Evolutionary conservation across 2,329 filamentous ascomycete species (phyloP).

Genomic region (Sarocladium brachiariae): DNA sequence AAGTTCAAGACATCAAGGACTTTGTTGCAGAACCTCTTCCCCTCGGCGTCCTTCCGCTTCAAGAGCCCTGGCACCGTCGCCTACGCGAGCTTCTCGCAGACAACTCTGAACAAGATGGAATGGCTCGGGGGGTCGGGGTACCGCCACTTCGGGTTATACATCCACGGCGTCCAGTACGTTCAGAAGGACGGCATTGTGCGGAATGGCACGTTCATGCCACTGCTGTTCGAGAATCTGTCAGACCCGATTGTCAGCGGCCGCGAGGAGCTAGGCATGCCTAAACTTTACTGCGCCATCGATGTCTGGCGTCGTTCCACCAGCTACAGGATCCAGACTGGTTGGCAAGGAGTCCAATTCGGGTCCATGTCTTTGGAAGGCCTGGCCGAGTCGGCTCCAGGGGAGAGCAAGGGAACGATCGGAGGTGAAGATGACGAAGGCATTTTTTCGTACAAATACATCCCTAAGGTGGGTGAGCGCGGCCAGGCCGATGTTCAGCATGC

Average conservation of each 20-base stretch:
- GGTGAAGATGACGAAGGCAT: background rate
- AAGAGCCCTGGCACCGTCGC: slow-evolving; percentile 35
- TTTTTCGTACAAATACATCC: background rate
- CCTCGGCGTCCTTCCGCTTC: slow-evolving; percentile 34
- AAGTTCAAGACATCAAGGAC: slow-evolving; percentile 44
- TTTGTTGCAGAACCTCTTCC: slow-evolving; percentile 40
- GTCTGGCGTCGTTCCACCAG: slow-evolving; percentile 17
- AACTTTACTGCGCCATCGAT: slow-evolving; percentile 46
- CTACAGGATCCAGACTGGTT: background rate
- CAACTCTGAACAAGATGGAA: slow-evolving; percentile 41
- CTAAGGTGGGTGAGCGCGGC: background rate
- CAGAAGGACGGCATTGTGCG: slow-evolving; percentile 40
- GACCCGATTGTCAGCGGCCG: slow-evolving; percentile 55
- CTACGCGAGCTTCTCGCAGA: slow-evolving; percentile 35
- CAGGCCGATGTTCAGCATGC: background rate
- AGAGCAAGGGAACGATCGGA: background rate
- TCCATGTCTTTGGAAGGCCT: background rate
- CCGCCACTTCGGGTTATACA: slow-evolving; percentile 50
- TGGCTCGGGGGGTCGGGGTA: slow-evolving; percentile 58
- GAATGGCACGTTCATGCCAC: slow-evolving; percentile 46
- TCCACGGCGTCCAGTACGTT: slow-evolving; percentile 54
- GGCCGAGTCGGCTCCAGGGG: background rate
- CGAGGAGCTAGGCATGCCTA: slow-evolving; percentile 57
- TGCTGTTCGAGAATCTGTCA: slow-evolving; percentile 51
- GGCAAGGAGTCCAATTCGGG: background rate